phyloP scores from a whole-genome alignment of 208 protist genomes.

The Trypanosoma platydactyli region DNA sequence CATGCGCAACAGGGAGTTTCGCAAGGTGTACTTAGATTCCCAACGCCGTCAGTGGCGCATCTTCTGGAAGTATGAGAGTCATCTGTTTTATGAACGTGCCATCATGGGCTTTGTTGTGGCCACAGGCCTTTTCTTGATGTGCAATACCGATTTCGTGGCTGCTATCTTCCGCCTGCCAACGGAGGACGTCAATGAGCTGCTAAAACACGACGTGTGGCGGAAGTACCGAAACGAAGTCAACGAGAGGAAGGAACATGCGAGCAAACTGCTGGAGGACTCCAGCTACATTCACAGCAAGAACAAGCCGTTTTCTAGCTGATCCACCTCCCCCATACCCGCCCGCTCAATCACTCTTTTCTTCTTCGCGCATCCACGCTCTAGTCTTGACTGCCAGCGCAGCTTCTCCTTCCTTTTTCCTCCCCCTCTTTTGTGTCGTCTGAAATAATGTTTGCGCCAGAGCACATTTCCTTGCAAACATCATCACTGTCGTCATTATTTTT shows the following conservation, averaged over 20 bases:
- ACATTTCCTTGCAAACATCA: too few relatives aligned
- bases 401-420: too few relatives aligned
- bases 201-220: conserved; percentile 69
- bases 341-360: background rate
- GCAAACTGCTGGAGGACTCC: conserved; percentile 72
- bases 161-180: conserved; percentile 69
- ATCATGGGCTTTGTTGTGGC: conserved; percentile 47
- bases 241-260: conserved; percentile 63
- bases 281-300: conserved; percentile 75
- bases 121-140: conserved; percentile 42
- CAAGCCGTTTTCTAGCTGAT: conserved; percentile 31
- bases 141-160: conserved; percentile 44
- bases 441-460: too few relatives aligned
- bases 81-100: conserved; percentile 49
- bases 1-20: conserved; percentile 65
- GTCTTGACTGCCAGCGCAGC: background rate
- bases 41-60: conserved; percentile 52
- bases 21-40: conserved; percentile 47
- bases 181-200: conserved; percentile 74
- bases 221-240: conserved; percentile 65
- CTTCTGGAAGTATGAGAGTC: conserved; percentile 74
- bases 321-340: background rate
- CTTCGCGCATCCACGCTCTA: background rate
- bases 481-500: too few relatives aligned
- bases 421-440: too few relatives aligned